phyloP scores from a whole-genome alignment of 495 filamentous ascomycete species.

The Talaromyces proteolyticus region DNA sequence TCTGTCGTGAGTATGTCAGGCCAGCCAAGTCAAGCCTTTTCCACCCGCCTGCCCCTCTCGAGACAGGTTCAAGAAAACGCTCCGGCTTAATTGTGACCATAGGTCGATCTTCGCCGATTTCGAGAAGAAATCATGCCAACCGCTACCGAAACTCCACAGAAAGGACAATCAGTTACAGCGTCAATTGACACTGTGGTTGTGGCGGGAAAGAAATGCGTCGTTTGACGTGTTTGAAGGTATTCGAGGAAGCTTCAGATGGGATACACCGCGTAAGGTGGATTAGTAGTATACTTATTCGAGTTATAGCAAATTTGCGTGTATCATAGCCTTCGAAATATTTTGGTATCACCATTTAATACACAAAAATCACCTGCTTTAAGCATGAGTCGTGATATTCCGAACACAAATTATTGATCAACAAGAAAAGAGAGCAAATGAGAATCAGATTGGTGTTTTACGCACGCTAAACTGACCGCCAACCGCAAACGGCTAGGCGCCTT shows the following conservation, averaged over 20 bases:
- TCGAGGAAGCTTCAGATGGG: no score
- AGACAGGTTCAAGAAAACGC: conserved; percentile 71
- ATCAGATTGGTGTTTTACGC: background rate
- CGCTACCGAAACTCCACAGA: conserved; percentile 47
- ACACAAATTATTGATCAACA: no score
- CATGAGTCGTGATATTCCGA: no score
- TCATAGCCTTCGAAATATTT: no score
- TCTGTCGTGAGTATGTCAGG: no score
- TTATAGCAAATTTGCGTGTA: no score
- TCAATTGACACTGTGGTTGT: conserved; percentile 46
- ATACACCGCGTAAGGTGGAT: no score
- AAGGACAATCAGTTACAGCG: conserved; percentile 50
- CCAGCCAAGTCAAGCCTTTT: conserved; percentile 88
- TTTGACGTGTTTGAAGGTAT: no score
- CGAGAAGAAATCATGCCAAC: conserved; percentile 28
- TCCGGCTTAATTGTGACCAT: conserved; percentile 95
- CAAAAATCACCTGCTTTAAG: no score
- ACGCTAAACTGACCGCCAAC: conserved; percentile 2
- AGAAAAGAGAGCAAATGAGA: background rate
- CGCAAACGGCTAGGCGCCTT: conserved; percentile 3
- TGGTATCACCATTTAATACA: no score
- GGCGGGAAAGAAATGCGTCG: no score
- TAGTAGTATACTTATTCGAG: no score
- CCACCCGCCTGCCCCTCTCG: conserved; percentile 78
- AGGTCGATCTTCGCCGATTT: conserved; percentile 48